Base-by-base conservation (phyloP, 768 basidiomycete genomes). In the Boletus reticuloceps region DNA sequence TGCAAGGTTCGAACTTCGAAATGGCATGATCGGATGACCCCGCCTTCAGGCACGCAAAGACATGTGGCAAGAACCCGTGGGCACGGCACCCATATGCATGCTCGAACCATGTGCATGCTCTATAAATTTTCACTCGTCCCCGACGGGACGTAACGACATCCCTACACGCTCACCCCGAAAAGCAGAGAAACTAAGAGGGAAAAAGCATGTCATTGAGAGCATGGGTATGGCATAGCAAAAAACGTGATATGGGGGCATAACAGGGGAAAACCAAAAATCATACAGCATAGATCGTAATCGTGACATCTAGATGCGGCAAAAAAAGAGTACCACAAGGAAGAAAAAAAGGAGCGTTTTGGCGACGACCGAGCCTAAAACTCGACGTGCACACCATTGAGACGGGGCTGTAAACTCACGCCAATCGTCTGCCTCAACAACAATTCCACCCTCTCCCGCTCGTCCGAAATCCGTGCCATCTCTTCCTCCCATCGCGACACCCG, bases 401-500 rank as follows among this genome's bases (percentile, higher is more conserved):
- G 14, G 6, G 61, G 59, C 14, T 59, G 63, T 19, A 73, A 52
- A 45, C 72, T 61, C n/a, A 69, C 77, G 75, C 71, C 80, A 20
- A 90, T 71, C 5, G 86, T 82, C 69, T 91, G 88, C 60, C 74
- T 75, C 47, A 92, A 70, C 40, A 91, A 69, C 50, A 88, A 59
- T 59, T 86, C 84, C 4, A 91, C 82, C 17, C 77, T 70, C 63
- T 88, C 85, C 14, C 87, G 75, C 53, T 92, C 90, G 29, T 85
- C 83, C 46, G 77, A 74, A 53, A 88, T 76, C 54, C 81, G 75
- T 25, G 77, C 69, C 79, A 90, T 84, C 71, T 89, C 89, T 16
- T 88, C 85, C 38, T 77, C 70, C 83, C 88, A 88, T 40, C 89
- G 75, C 46, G 78, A 77, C 65, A 87, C 88, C 17, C 88, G 74